phyloP scores from a whole-genome alignment of 2,329 filamentous ascomycete species.

The Arthrobotrys pseudoclavata region DNA sequence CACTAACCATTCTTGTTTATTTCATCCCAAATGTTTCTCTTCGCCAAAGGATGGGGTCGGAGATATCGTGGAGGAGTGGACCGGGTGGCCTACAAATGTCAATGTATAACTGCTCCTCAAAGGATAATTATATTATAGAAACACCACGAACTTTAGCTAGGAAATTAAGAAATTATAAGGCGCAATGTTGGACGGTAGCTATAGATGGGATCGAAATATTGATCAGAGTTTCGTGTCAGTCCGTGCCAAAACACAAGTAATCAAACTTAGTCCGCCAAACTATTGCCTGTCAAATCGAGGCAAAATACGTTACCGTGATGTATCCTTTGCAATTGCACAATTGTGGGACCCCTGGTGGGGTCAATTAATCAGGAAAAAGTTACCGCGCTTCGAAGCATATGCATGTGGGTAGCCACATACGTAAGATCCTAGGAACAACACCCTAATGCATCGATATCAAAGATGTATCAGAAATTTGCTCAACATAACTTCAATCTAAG shows the following conservation, averaged over 20 bases:
- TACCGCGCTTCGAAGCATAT: not conserved
- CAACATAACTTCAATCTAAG: not conserved
- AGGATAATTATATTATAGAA: not conserved
- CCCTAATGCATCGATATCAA: slow-evolving; percentile 15
- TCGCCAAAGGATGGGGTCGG: not conserved
- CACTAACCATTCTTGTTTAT: slow-evolving; percentile 8
- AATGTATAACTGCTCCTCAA: not conserved
- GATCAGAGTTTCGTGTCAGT: slow-evolving; percentile 38
- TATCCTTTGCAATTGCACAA: not conserved
- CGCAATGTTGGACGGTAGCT: not conserved
- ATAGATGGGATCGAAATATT: slow-evolving; percentile 5
- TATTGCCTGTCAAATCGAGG: slow-evolving; percentile 28
- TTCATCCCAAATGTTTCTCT: slow-evolving; percentile 33
- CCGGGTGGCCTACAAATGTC: not conserved
- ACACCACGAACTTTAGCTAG: not conserved
- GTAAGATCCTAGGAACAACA: too few relatives aligned
- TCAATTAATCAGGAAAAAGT: slow-evolving; percentile 6
- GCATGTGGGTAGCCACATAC: not conserved
- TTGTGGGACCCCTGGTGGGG: slow-evolving; percentile 8
- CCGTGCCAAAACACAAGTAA: slow-evolving; percentile 50
- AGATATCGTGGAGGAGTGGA: not conserved
- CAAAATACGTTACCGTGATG: slow-evolving; percentile 24
- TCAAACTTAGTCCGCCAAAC: slow-evolving; percentile 20
- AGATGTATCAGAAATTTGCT: slow-evolving; percentile 23
- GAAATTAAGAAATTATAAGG: not conserved